A percentile compares a stretch with the other conserved stretches of the same genome.
These are phyloP conservation scores for Paecilomyces dactylethromorphus DNA, from an alignment of 2,329 filamentous ascomycete species.

Conservation along the genomic window DNA sequence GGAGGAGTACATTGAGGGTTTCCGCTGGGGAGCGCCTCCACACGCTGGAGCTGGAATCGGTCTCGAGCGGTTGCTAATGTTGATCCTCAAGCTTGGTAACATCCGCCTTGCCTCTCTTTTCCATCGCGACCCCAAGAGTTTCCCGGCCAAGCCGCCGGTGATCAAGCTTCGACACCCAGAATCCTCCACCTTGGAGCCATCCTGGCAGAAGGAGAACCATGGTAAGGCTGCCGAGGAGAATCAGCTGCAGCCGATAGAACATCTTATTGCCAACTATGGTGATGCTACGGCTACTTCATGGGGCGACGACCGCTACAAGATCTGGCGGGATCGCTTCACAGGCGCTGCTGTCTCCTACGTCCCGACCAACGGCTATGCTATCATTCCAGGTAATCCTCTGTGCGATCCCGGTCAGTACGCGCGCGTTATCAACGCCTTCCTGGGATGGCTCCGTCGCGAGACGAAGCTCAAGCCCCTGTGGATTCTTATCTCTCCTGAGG, in stretches of 20 bases:
- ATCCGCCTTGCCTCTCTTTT: constrained; percentile 84
- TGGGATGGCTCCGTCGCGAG: constrained; percentile 68
- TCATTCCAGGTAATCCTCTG: constrained; percentile 80
- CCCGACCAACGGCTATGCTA: constrained; percentile 67
- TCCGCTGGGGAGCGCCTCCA: constrained; percentile 80
- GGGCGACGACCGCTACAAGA: constrained; percentile 80
- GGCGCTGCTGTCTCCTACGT: constrained; percentile 84
- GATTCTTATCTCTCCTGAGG: constrained; percentile 74
- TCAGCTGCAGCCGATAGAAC: constrained; percentile 66
- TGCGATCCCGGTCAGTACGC: constrained; percentile 73
- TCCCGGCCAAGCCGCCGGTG: constrained; percentile 61
- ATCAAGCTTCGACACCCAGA: constrained; percentile 75
- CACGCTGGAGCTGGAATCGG: constrained; percentile 88
- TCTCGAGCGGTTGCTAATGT: constrained; percentile 79
- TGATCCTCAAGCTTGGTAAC: constrained; percentile 79
- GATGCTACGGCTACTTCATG: constrained; percentile 92
- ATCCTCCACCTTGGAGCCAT: constrained; percentile 69
- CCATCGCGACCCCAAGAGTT: constrained; percentile 79
- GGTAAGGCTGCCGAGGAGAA: constrained; percentile 37
- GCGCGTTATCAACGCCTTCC: constrained; percentile 65
- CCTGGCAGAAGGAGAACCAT: constrained; percentile 46
- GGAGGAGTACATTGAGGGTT: constrained; percentile 84
- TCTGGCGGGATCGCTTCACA: constrained; percentile 74
- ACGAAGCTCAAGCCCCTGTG: constrained; percentile 72
- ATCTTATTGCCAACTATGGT: constrained; percentile 91